A percentile compares a stretch with the other conserved stretches of the same genome.
Evolutionary conservation across 2,329 filamentous ascomycete genomes (phyloP).

Genomic region (Berkeleyomyces basicola): DNA sequence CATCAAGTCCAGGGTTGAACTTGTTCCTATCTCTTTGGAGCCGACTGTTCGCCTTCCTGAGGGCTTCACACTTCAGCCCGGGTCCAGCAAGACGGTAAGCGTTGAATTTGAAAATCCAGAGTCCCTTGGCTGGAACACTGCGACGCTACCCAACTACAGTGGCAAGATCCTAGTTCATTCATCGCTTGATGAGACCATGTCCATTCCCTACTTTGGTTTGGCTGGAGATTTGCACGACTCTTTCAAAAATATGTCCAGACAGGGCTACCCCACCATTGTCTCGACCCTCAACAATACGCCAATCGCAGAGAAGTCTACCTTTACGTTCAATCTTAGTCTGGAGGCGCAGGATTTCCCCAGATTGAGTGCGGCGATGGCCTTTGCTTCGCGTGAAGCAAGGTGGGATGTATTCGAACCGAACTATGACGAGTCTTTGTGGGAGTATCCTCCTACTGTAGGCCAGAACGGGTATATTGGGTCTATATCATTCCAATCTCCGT

Average conservation of each 20-base stretch:
- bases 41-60: slow-evolving; percentile 5
- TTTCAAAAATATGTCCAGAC: slow-evolving; percentile 3
- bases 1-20: slow-evolving; percentile 1
- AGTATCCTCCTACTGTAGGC: slow-evolving; percentile 25
- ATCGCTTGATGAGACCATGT: slow-evolving; percentile 25
- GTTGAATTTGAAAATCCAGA: slow-evolving; percentile 16
- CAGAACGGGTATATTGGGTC: slow-evolving; percentile 26
- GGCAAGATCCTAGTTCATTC: slow-evolving; percentile 27
- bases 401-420: slow-evolving; percentile 26
- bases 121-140: slow-evolving; percentile 15
- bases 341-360: slow-evolving; percentile 15
- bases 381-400: slow-evolving; percentile 22
- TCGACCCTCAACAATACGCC: background rate
- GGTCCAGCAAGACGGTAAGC: slow-evolving; percentile 15
- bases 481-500: slow-evolving; percentile 18
- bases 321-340: slow-evolving; percentile 12
- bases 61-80: slow-evolving; percentile 18
- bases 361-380: slow-evolving; percentile 17
- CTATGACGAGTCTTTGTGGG: slow-evolving; percentile 25
- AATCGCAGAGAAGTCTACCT: slow-evolving; percentile 10
- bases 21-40: slow-evolving; percentile 1
- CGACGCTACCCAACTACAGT: slow-evolving; percentile 27
- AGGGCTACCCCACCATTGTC: background rate
- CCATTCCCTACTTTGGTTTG: slow-evolving; percentile 24
- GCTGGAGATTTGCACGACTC: slow-evolving; percentile 3